A percentile compares a stretch with the other conserved stretches of the same genome.
These are phyloP conservation scores for Skeletonema costatum DNA, from an alignment of 108 stramenopile species.

Conservation along the genomic window DNA sequence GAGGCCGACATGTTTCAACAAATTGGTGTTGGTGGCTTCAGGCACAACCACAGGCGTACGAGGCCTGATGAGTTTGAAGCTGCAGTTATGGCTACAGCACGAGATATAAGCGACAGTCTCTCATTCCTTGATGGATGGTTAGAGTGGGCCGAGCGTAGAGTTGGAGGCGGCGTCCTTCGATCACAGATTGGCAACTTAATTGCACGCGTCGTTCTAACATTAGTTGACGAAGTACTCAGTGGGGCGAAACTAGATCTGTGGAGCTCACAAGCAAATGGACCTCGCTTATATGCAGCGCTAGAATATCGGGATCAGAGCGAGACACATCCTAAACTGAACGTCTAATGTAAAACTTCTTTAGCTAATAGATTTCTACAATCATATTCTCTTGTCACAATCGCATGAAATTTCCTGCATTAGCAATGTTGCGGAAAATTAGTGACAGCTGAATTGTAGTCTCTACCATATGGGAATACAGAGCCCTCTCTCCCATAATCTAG, in stretches of 20 bases:
- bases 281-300: constrained; percentile 77
- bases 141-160: constrained; percentile 83
- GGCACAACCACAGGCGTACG: constrained; percentile 61
- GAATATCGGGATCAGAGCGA: constrained; percentile 56
- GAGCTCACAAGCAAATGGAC: constrained; percentile 84
- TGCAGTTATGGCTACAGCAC: constrained; percentile 83
- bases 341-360: not conserved
- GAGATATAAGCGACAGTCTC: constrained; percentile 73
- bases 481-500: not conserved
- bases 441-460: not conserved
- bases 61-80: constrained; percentile 82
- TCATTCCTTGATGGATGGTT: constrained; percentile 88
- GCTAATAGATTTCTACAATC: constrained; percentile 1
- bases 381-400: not conserved
- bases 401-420: not conserved
- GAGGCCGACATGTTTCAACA: constrained; percentile 78
- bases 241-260: constrained; percentile 86
- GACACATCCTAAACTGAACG: not conserved
- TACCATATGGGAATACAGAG: not conserved
- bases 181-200: constrained; percentile 87
- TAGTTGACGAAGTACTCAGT: constrained; percentile 84
- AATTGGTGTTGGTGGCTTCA: constrained; percentile 59
- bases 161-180: constrained; percentile 82
- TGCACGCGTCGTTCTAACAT: constrained; percentile 81
- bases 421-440: not conserved